Base-by-base conservation (phyloP, 257 asterid genomes). In the Lycium barbarum region DNA sequence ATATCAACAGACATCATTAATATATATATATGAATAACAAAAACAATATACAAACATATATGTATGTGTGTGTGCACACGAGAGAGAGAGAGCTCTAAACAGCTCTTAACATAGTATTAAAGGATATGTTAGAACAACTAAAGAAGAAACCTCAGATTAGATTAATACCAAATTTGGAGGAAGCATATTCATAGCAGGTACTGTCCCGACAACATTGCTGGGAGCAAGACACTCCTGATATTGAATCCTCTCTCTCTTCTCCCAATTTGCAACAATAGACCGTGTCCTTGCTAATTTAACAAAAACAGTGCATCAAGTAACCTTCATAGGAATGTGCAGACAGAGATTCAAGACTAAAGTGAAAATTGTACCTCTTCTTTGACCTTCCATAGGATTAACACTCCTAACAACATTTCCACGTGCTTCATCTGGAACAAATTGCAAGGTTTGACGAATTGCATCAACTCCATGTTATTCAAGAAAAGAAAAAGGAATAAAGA, bases 241-340 rank as follows among this genome's bases (percentile, higher is more conserved):
- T 81, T 92, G 84, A 85, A 84, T 88, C 90, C 93, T 93, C 54
- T 93, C 95, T 87, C 84, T 93, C 83, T 87, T 93, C 88, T 93
- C 98, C 97, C 97, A 93, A 85, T 88, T 93, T 66, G 94, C 87
- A 85, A 84, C 90, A 76, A 85, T 61, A 7, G 92, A 84, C 61
- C 90, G 90, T 58, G 91, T 66, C 89, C 93, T 90, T 83, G 93
- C 98, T 93, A 88, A 74, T 62, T 59, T 58, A 51, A 68, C 45
- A 83, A 82, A 45, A 65, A 87, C 67, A 79, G 81, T 33, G 49
- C 72, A 86, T 54, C 63, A 36, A 55, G 85, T 78, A 81, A 68
- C 35, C 40, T 81, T 82, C 38, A 78, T 33, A 53, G 82, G 65
- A 78, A 53, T 78, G 66, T 53, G 63, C 49, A 78, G 45, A 26